Evolutionary conservation across 768 basidiomycete species (phyloP).

Genomic region (Trametes elegans): DNA sequence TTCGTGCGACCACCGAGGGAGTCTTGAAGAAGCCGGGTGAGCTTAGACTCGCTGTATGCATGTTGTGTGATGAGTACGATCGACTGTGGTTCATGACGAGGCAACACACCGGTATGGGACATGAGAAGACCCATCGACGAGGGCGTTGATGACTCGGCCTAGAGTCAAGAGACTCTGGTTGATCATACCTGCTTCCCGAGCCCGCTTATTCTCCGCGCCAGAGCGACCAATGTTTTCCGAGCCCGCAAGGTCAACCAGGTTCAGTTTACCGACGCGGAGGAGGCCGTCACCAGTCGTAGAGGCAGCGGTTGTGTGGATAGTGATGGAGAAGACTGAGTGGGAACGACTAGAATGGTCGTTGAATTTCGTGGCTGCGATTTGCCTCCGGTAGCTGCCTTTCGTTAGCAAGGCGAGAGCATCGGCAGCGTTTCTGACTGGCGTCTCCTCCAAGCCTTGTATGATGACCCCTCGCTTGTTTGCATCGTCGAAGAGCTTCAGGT

Average conservation of each 20-base stretch:
- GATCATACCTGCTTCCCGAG: constrained; percentile 97
- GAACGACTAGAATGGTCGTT: constrained; percentile 98
- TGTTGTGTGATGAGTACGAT: neutral
- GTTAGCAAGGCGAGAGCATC: constrained; percentile 82
- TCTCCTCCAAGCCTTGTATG: constrained; percentile 94
- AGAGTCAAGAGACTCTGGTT: constrained; percentile 97
- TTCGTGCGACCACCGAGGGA: constrained; percentile 97
- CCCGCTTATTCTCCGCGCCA: constrained; percentile 92
- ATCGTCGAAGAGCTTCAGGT: constrained; percentile 93
- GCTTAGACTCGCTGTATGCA: constrained; percentile 80
- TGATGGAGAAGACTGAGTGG: constrained; percentile 96
- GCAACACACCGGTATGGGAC: constrained; percentile 85
- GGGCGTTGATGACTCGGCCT: constrained; percentile 92
- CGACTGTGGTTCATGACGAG: neutral
- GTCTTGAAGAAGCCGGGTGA: constrained; percentile 96
- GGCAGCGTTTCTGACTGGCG: constrained; percentile 74
- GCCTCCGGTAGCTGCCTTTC: constrained; percentile 87
- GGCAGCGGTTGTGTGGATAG: constrained; percentile 87
- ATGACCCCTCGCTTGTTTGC: constrained; percentile 82
- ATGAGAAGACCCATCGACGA: constrained; percentile 89
- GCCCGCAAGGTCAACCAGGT: constrained; percentile 95
- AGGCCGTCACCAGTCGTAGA: constrained; percentile 80
- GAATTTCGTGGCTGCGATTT: constrained; percentile 95
- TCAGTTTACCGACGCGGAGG: constrained; percentile 90
- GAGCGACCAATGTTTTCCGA: constrained; percentile 96